Base-by-base conservation (phyloP, 257 asterid genomes). In the Rubia yunnanensis region DNA sequence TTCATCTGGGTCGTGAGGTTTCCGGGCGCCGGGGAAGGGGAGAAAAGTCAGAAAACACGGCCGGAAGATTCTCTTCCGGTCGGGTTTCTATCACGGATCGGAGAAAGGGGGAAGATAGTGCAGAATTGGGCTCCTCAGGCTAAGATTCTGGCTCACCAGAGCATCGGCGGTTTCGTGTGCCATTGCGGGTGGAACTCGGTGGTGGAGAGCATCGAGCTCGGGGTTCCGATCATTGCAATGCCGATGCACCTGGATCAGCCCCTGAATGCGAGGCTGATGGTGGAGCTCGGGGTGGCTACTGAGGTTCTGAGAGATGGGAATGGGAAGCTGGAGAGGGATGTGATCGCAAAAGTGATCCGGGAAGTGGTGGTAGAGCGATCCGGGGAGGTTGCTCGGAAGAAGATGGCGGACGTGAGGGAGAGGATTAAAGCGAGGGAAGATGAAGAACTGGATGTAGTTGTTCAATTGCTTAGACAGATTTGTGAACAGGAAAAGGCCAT, bases 1-100 rank as follows among this genome's bases (percentile, higher is more conserved):
- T 86, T 84, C 72, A 77, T 86, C 2, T 86, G 90, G 94, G 81
- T 86, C 18, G 11, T 75, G 0, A 67, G 94, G 60, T 83, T 75
- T 31, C 80, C 86, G 0, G 67, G 62, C 0, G 50, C 50, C 20
- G 50, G 50, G 15, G 50, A 44, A 15, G 88, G 80, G 0, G 76
- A 66, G 44, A 66, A 71, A 18, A 39, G 80, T 0, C 74, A 66
- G 44, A 66, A 71, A 18, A 39, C 3, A 30, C 26, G n/a, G 46
- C 18, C 74, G 0, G 72, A 75, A 20, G 81, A 81, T 4, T 71
- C 67, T 1, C 68, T 86, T 0, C 76, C 80, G 0, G 67, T 69
- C 26, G 85, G 76, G 13, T 80, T 74, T 59, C 17, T 68, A 24
- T 73, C 63, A 6, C 61, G 80, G 46, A 56, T 77, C 3, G 28